Percentiles rank a stretch among this genome's conserved stretches.
phyloP scores from a whole-genome alignment of 176 grass and related monocot genomes.

The Metroxylon sagu region DNA sequence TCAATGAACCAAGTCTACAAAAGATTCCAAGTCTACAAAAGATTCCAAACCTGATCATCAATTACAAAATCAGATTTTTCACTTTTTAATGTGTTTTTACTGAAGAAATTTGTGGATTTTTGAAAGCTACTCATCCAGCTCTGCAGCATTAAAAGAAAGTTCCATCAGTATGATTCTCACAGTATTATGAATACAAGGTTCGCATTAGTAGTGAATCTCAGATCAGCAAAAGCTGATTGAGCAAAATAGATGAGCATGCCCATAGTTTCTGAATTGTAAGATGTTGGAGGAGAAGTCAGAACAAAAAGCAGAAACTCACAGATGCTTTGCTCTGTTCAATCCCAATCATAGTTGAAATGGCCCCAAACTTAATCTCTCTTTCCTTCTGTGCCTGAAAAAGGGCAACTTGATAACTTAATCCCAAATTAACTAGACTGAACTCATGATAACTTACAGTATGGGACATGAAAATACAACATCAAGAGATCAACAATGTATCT shows the following conservation, averaged over 20 bases:
- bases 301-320: constrained; percentile 4
- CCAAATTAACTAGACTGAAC: too few species aligned
- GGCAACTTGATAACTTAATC: too few species aligned
- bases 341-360: neutral
- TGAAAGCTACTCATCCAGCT: constrained; percentile 9
- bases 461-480: too few species aligned
- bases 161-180: too few species aligned
- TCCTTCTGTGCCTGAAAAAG: constrained; percentile 2
- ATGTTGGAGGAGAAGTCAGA: neutral
- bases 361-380: neutral
- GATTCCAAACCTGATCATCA: neutral
- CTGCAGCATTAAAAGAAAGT: constrained; percentile 3
- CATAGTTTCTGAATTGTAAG: too few species aligned
- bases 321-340: constrained; percentile 8
- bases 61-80: neutral
- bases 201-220: neutral
- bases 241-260: neutral
- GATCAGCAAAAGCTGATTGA: neutral
- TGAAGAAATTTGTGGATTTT: neutral
- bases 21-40: too few species aligned
- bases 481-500: too few species aligned
- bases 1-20: too few species aligned
- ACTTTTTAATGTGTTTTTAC: neutral
- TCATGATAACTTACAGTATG: too few species aligned
- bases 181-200: neutral